phyloP scores from a whole-genome alignment of 805 yeast genomes.

The Maudiozyma bulderi region DNA sequence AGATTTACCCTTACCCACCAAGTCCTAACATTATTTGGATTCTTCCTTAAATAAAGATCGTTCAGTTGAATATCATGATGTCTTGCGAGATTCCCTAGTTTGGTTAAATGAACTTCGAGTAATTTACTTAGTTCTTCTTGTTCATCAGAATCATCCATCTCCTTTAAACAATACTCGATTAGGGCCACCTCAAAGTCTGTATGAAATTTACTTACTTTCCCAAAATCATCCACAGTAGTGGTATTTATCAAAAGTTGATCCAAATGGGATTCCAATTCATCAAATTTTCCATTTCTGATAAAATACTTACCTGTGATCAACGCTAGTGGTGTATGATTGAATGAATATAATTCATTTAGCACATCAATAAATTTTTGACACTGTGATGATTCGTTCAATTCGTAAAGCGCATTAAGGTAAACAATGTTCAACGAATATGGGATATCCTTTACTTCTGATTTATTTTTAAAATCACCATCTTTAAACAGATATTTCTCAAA shows the following conservation, averaged over 20 bases:
- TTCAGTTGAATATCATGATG: conserved; percentile 49
- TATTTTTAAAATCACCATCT: not conserved
- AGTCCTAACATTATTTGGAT: conserved; percentile 47
- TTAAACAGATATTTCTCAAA: conserved; percentile 10
- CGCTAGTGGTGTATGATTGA: conserved; percentile 44
- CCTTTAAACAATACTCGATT: conserved; percentile 28
- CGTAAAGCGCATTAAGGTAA: conserved; percentile 10
- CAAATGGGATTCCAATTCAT: conserved; percentile 35
- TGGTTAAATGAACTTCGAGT: conserved; percentile 26
- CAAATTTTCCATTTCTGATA: conserved; percentile 27
- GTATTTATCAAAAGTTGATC: conserved; percentile 21
- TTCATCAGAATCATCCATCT: conserved; percentile 21
- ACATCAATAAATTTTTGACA: conserved; percentile 23
- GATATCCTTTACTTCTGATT: not conserved
- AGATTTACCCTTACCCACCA: conserved; percentile 61
- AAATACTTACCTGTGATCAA: conserved; percentile 41
- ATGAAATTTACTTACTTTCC: conserved; percentile 51
- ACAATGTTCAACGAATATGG: conserved; percentile 1
- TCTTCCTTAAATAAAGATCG: conserved; percentile 57
- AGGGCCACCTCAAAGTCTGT: conserved; percentile 39
- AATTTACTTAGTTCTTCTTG: not conserved
- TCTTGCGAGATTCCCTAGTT: conserved; percentile 48
- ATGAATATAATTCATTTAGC: conserved; percentile 38
- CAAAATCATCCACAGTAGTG: conserved; percentile 38
- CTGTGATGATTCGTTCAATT: conserved; percentile 7